These are phyloP conservation scores for Arthrobotrys megalospora DNA, from an alignment of 2,329 filamentous ascomycete genomes.

Conservation along the genomic window DNA sequence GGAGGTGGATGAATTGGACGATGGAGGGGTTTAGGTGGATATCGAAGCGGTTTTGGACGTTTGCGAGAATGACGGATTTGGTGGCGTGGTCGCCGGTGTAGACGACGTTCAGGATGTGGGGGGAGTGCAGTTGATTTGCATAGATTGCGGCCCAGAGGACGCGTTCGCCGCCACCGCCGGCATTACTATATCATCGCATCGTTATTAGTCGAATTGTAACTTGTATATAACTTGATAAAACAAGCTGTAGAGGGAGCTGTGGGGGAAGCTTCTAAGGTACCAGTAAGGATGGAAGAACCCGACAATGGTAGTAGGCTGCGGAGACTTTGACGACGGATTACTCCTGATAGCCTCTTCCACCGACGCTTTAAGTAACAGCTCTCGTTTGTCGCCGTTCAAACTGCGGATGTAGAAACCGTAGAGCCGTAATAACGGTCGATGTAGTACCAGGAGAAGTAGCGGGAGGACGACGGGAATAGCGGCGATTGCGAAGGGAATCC, in stretches of 20 bases:
- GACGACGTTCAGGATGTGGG: slow-evolving; percentile 87
- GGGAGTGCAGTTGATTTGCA: slow-evolving; percentile 90
- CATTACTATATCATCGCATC: slow-evolving; percentile 76
- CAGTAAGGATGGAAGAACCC: slow-evolving; percentile 99
- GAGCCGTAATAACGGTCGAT: slow-evolving; percentile 43
- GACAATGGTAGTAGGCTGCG: slow-evolving; percentile 72
- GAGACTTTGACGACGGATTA: slow-evolving; percentile 1
- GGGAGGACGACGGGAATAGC: slow-evolving; percentile 40
- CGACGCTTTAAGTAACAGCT: slow-evolving; percentile 25
- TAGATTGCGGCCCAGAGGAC: slow-evolving; percentile 96
- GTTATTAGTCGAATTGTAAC: slow-evolving; percentile 45
- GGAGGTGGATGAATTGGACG: slow-evolving; percentile 90
- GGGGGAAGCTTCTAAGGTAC: slow-evolving; percentile 69
- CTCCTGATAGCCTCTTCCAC: slow-evolving; percentile 18
- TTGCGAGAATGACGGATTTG: slow-evolving; percentile 82
- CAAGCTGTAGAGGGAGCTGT: slow-evolving; percentile 35
- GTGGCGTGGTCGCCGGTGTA: slow-evolving; percentile 97
- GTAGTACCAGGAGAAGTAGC: slow-evolving; percentile 36
- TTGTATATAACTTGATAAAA: slow-evolving; percentile 32
- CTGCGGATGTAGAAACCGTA: slow-evolving; percentile 46
- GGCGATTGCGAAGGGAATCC: slow-evolving; percentile 31
- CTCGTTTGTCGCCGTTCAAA: slow-evolving; percentile 49
- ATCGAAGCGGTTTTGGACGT: slow-evolving; percentile 90
- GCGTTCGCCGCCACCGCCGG: slow-evolving; percentile 93
- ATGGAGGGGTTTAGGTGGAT: slow-evolving; percentile 88